These are phyloP conservation scores for Chaetothyriales sp. DNA, from an alignment of 2,329 filamentous ascomycete species.

Conservation along the genomic window DNA sequence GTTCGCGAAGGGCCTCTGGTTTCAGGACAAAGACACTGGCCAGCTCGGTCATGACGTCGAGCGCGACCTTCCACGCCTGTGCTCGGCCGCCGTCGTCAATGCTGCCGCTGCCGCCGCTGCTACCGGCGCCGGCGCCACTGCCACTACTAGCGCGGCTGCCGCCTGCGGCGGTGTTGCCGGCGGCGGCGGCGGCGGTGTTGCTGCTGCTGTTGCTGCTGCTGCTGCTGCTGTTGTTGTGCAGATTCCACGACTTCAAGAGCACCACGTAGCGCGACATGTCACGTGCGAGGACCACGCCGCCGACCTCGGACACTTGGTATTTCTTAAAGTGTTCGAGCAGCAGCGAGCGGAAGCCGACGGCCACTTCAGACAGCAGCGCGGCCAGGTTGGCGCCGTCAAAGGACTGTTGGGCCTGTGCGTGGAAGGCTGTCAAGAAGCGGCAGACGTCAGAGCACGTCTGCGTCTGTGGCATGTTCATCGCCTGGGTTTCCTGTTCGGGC, in stretches of 20 bases:
- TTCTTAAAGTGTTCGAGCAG: constrained; percentile 90
- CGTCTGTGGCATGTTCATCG: constrained; percentile 67
- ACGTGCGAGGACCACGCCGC: constrained; percentile 88
- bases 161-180: neutral
- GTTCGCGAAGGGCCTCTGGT: constrained; percentile 59
- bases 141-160: neutral
- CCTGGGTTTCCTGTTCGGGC: constrained; percentile 51
- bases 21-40: constrained; percentile 93
- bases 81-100: constrained; percentile 38
- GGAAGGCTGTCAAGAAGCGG: constrained; percentile 60
- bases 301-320: constrained; percentile 83
- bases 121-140: too few relatives aligned
- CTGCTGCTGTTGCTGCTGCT: neutral
- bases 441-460: constrained; percentile 70
- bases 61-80: constrained; percentile 24
- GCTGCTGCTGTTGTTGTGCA: constrained; percentile 22
- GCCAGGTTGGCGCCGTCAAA: constrained; percentile 75
- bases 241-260: constrained; percentile 68
- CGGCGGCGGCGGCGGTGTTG: too few relatives aligned
- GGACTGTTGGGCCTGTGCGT: constrained; percentile 49
- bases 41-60: constrained; percentile 84
- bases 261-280: constrained; percentile 90
- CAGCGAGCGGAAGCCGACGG: constrained; percentile 59
- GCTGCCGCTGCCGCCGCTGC: neutral
- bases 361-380: constrained; percentile 70